Evolutionary conservation across 192 early-diverging fungal species (phyloP).

Genomic region (Irineochytrium annulatum): DNA sequence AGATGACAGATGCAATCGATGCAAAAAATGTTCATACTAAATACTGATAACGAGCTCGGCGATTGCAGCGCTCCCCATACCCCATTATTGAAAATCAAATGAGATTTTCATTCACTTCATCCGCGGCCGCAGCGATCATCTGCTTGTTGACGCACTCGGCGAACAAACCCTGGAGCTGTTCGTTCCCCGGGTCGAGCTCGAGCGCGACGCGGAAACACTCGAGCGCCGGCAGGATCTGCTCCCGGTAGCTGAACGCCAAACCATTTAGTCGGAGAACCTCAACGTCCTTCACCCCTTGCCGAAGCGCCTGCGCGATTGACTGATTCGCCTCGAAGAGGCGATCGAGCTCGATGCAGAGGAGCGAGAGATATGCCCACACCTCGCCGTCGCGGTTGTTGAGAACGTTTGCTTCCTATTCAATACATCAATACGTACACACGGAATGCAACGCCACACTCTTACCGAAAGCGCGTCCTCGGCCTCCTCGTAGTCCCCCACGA

Average conservation of each 20-base stretch:
- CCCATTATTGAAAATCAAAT: no score
- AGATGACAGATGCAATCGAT: no score
- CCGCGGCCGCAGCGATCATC: no score
- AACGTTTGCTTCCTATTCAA: constrained; percentile 54
- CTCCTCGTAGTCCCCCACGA: constrained; percentile 41
- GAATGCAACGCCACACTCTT: no score
- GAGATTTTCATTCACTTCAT: no score
- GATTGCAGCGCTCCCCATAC: no score
- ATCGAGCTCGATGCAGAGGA: constrained; percentile 40
- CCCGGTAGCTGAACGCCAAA: constrained; percentile 23
- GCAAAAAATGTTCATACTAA: no score
- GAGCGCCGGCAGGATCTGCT: constrained; percentile 29
- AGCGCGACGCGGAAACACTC: constrained; percentile 48
- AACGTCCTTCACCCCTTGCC: constrained; percentile 41
- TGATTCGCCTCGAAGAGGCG: constrained; percentile 50
- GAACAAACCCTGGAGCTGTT: no score
- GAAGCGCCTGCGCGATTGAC: constrained; percentile 46
- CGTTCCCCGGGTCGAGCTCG: constrained; percentile 42
- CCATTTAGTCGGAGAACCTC: constrained; percentile 42
- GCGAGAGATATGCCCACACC: constrained; percentile 49
- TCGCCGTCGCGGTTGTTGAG: constrained; percentile 53
- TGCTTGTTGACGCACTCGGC: no score
- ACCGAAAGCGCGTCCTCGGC: constrained; percentile 56
- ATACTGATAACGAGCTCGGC: no score
- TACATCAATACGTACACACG: not conserved